Evolutionary conservation across 306 rosid genomes (phyloP).

Genomic region (Rubus parviflorus): DNA sequence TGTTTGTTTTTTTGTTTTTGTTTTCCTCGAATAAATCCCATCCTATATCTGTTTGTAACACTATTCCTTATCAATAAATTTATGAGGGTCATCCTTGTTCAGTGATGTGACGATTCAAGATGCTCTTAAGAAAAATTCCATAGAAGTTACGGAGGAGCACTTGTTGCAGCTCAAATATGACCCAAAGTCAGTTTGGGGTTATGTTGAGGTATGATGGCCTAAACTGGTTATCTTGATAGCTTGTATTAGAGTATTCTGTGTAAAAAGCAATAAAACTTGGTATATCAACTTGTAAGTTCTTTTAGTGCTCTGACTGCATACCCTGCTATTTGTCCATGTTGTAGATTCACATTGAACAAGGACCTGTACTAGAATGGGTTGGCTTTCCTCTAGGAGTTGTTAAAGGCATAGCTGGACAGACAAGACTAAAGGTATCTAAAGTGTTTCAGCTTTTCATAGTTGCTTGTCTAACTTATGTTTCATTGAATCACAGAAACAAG

Average conservation of each 20-base stretch:
- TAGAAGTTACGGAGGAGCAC: constrained; percentile 57
- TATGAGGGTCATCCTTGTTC: constrained; percentile 23
- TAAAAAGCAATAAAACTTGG: background rate
- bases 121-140: constrained; percentile 60
- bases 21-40: constrained; percentile 19
- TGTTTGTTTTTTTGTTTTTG: no score
- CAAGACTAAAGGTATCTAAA: constrained; percentile 65
- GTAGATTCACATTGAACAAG: constrained; percentile 97
- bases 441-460: constrained; percentile 4
- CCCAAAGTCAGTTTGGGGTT: constrained; percentile 81
- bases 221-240: background rate
- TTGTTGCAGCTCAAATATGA: constrained; percentile 79
- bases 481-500: background rate
- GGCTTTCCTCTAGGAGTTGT: constrained; percentile 93
- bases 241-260: background rate
- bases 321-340: constrained; percentile 9
- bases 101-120: constrained; percentile 65
- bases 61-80: constrained; percentile 18
- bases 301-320: constrained; percentile 2
- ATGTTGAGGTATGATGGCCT: constrained; percentile 67
- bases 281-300: background rate
- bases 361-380: constrained; percentile 77
- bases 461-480: background rate
- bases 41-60: constrained; percentile 2
- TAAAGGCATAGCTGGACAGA: constrained; percentile 96